Conservation (phyloP, 768 basidiomycete genomes). For the Piloderma croceum region DNA sequence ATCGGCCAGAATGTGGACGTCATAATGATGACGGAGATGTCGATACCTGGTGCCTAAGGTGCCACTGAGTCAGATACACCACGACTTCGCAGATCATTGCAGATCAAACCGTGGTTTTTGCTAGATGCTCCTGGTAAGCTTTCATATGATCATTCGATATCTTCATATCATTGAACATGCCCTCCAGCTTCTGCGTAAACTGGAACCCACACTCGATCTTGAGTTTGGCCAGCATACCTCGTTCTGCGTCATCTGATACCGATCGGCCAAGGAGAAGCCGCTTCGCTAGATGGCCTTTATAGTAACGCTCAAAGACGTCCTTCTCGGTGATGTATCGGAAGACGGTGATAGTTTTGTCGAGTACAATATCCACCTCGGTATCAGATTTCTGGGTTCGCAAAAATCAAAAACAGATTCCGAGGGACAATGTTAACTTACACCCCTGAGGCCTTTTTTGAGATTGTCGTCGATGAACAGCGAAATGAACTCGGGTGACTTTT, state of each 20-base stretch:
- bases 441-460: constrained; percentile 89
- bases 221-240: constrained; percentile 93
- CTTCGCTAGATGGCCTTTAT: constrained; percentile 93
- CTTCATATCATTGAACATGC: constrained; percentile 98
- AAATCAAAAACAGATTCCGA: not conserved
- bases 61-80: constrained; percentile 8
- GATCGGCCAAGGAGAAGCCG: constrained; percentile 83
- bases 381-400: constrained; percentile 76
- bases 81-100: constrained; percentile 2
- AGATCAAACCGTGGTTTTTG: constrained; percentile 52
- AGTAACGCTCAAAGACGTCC: constrained; percentile 96
- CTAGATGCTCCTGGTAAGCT: constrained; percentile 60
- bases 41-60: constrained; percentile 62
- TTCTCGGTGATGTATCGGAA: constrained; percentile 94
- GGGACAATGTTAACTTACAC: constrained; percentile 48
- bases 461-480: constrained; percentile 97
- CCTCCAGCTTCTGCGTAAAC: constrained; percentile 96
- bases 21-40: constrained; percentile 87
- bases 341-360: constrained; percentile 94
- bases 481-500: constrained; percentile 87
- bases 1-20: constrained; percentile 97
- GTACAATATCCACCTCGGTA: constrained; percentile 76
- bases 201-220: constrained; percentile 95
- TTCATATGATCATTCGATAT: constrained; percentile 77
- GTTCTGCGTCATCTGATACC: constrained; percentile 95